A percentile compares a stretch with the other conserved stretches of the same genome.
phyloP scores from a whole-genome alignment of 371 early-diverging fungal genomes.

The Rhizomucor pusillus region DNA sequence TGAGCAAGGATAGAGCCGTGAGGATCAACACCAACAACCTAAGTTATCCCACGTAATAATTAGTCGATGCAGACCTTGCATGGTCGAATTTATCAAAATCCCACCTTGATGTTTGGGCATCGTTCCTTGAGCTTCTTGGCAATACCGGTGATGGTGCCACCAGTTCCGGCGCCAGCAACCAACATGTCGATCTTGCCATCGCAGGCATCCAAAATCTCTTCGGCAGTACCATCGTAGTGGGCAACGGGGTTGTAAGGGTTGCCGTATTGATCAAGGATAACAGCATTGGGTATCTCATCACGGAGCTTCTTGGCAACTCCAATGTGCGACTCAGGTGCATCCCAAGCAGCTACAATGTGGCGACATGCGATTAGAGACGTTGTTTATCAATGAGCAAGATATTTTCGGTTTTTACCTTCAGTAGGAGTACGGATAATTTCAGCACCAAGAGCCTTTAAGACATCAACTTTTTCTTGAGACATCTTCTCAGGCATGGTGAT shows the following conservation, averaged over 20 bases:
- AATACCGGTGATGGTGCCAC: constrained; percentile 96
- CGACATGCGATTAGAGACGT: not conserved
- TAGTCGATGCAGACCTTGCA: not conserved
- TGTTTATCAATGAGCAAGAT: constrained; percentile 2
- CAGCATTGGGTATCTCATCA: constrained; percentile 90
- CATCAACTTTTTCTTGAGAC: constrained; percentile 97
- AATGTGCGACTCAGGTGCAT: constrained; percentile 96
- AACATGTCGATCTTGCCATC: constrained; percentile 94
- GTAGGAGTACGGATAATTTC: constrained; percentile 98
- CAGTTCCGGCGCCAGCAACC: constrained; percentile 95
- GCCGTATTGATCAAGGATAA: constrained; percentile 94
- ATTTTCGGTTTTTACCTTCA: constrained; percentile 49
- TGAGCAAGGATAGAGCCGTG: constrained; percentile 91
- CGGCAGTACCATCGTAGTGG: constrained; percentile 93
- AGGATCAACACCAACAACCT: constrained; percentile 94
- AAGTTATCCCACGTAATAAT: not conserved
- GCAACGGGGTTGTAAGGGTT: constrained; percentile 96
- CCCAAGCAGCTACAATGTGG: constrained; percentile 78
- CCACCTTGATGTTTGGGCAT: constrained; percentile 79
- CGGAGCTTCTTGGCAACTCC: constrained; percentile 92
- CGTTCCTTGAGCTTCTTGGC: constrained; percentile 92
- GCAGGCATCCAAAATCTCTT: constrained; percentile 82
- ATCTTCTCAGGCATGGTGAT: constrained; percentile 98
- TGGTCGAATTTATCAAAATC: not conserved
- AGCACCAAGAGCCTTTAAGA: constrained; percentile 94